A percentile compares a stretch with the other conserved stretches of the same genome.
Evolutionary conservation across 2,329 filamentous ascomycete genomes (phyloP).

Genomic region (Penicillium polonicum): DNA sequence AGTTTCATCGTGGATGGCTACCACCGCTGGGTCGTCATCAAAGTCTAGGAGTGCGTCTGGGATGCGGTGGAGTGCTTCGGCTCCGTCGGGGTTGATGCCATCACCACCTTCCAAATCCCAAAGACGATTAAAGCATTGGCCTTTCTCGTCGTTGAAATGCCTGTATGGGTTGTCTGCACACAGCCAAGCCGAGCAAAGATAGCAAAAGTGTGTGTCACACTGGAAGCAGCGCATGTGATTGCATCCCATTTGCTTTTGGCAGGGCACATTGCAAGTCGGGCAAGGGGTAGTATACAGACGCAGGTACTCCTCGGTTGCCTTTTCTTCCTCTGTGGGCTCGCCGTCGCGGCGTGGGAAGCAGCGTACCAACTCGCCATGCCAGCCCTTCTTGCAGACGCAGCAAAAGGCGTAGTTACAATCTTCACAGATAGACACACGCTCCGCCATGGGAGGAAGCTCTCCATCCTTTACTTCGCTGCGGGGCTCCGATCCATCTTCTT

Average conservation of each 20-base stretch:
- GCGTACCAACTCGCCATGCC: slow-evolving; percentile 88
- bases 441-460: slow-evolving; percentile 51
- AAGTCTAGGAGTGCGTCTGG: slow-evolving; percentile 40
- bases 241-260: slow-evolving; percentile 89
- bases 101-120: slow-evolving; percentile 90
- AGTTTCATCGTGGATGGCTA: slow-evolving; percentile 13
- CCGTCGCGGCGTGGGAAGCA: slow-evolving; percentile 61
- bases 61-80: slow-evolving; percentile 43
- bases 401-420: slow-evolving; percentile 92
- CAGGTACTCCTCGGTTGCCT: slow-evolving; percentile 82
- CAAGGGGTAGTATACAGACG: slow-evolving; percentile 79
- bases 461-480: slow-evolving; percentile 32
- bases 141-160: slow-evolving; percentile 76
- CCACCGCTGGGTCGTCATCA: slow-evolving; percentile 28
- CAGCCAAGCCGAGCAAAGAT: slow-evolving; percentile 87
- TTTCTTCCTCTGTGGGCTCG: slow-evolving; percentile 79
- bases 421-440: slow-evolving; percentile 79
- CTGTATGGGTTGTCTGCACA: slow-evolving; percentile 76
- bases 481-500: slow-evolving; percentile 48
- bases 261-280: slow-evolving; percentile 79
- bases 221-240: slow-evolving; percentile 95
- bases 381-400: slow-evolving; percentile 69
- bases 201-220: slow-evolving; percentile 92
- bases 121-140: slow-evolving; percentile 75
- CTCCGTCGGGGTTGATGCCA: slow-evolving; percentile 44